Conservation (phyloP, 148 eudicot genomes). For the Chenopodium berlandieri region DNA sequence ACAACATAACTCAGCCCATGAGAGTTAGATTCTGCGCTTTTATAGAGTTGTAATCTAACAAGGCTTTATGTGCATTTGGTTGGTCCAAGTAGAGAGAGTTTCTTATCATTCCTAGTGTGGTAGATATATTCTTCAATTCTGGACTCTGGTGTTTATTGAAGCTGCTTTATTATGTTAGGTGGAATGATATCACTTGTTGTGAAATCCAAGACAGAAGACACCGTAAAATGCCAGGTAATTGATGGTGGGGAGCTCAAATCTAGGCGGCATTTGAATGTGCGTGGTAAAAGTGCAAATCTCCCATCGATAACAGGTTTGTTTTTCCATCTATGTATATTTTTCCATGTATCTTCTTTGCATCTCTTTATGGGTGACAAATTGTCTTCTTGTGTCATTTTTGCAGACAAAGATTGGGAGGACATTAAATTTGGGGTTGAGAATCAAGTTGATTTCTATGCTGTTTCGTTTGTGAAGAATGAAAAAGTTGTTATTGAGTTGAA, state of each 20-base stretch:
- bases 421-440: slow-evolving; percentile 98
- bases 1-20: not conserved
- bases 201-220: slow-evolving; percentile 71
- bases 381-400: slow-evolving; percentile 15
- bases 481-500: slow-evolving; percentile 83
- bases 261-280: slow-evolving; percentile 89
- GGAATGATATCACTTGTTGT: slow-evolving; percentile 96
- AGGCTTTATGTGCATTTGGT: not conserved
- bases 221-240: slow-evolving; percentile 76
- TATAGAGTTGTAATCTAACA: not conserved
- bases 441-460: slow-evolving; percentile 90
- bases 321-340: slow-evolving; percentile 3
- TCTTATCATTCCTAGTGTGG: not conserved
- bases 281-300: slow-evolving; percentile 93
- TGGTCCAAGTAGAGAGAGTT: not conserved
- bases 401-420: slow-evolving; percentile 99
- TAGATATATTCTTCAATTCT: not conserved
- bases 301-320: slow-evolving; percentile 92
- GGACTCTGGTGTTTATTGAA: not conserved
- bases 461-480: slow-evolving; percentile 95
- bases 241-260: slow-evolving; percentile 98
- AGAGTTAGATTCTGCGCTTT: not conserved
- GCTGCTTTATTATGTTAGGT: slow-evolving; percentile 42
- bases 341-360: slow-evolving; percentile 1
- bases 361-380: slow-evolving; percentile 9